Evolutionary conservation across 305 asterid species (phyloP).

Genomic region (Rubia peregrina): DNA sequence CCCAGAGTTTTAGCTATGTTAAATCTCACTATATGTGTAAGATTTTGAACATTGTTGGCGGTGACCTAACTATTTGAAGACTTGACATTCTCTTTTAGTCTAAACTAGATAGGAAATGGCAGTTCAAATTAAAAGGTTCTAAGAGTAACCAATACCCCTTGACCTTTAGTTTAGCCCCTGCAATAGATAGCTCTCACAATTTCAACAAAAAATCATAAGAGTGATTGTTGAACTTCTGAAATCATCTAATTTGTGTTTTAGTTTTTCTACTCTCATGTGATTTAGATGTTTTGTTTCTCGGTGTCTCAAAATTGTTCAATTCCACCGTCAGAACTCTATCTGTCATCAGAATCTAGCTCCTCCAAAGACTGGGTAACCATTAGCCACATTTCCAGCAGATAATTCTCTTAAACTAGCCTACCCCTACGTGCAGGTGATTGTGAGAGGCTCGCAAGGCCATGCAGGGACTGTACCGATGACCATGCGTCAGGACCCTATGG

Average conservation of each 20-base stretch:
- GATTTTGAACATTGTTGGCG: background rate
- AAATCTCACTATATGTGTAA: background rate
- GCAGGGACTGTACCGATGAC: slow-evolving; percentile 97
- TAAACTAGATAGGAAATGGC: background rate
- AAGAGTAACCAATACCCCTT: background rate
- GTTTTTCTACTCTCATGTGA: background rate
- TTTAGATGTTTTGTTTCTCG: background rate
- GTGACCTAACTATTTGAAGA: background rate
- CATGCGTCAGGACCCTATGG: slow-evolving; percentile 98
- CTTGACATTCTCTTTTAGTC: background rate
- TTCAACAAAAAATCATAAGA: background rate
- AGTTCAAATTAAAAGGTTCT: background rate
- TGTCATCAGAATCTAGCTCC: background rate
- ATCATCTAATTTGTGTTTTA: background rate
- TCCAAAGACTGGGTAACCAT: background rate
- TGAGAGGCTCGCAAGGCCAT: slow-evolving; percentile 96
- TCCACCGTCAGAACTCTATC: background rate
- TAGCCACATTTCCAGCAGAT: background rate
- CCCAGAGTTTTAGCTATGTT: background rate
- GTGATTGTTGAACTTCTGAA: background rate
- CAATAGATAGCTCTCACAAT: background rate
- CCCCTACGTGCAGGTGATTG: slow-evolving; percentile 52
- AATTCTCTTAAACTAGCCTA: background rate
- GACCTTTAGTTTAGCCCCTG: background rate
- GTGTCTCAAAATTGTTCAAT: background rate